phyloP scores from a whole-genome alignment of 768 basidiomycete genomes.

The Collybia sp. region DNA sequence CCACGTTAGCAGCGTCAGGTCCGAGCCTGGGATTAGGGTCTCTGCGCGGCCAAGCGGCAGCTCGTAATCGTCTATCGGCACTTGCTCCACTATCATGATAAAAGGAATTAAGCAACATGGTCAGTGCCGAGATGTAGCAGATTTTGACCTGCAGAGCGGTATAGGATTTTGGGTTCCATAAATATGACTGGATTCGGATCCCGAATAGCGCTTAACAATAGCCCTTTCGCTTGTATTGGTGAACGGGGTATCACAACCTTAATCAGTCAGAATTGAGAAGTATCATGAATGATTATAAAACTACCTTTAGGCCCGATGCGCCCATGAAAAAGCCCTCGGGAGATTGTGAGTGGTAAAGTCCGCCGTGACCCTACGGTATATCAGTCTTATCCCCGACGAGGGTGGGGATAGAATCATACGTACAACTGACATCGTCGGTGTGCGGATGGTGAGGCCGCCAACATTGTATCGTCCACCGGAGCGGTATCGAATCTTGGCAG shows the following conservation, averaged over 20 bases:
- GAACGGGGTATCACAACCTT: constrained; percentile 89
- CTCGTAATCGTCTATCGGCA: constrained; percentile 81
- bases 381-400: neutral
- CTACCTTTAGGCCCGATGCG: constrained; percentile 82
- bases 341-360: constrained; percentile 91
- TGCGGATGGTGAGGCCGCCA: constrained; percentile 78
- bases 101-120: constrained; percentile 1
- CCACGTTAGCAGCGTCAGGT: constrained; percentile 89
- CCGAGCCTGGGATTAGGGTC: constrained; percentile 64
- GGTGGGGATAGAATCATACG: constrained; percentile 21
- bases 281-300: neutral
- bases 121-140: neutral
- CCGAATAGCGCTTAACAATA: constrained; percentile 80
- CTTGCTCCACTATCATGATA: constrained; percentile 72
- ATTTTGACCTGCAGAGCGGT: constrained; percentile 73
- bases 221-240: constrained; percentile 93
- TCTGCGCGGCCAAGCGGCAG: constrained; percentile 86
- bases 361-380: constrained; percentile 65
- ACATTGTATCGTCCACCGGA: constrained; percentile 81
- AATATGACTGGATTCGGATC: constrained; percentile 94
- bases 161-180: constrained; percentile 93
- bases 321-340: constrained; percentile 95
- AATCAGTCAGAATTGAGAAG: constrained; percentile 11
- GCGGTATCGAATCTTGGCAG: constrained; percentile 88
- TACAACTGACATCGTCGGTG: constrained; percentile 88